Evolutionary conservation across 306 rosid species (phyloP), one percentile per base, ranked within the genome.

Genomic region (Lathyrus sativus): DNA sequence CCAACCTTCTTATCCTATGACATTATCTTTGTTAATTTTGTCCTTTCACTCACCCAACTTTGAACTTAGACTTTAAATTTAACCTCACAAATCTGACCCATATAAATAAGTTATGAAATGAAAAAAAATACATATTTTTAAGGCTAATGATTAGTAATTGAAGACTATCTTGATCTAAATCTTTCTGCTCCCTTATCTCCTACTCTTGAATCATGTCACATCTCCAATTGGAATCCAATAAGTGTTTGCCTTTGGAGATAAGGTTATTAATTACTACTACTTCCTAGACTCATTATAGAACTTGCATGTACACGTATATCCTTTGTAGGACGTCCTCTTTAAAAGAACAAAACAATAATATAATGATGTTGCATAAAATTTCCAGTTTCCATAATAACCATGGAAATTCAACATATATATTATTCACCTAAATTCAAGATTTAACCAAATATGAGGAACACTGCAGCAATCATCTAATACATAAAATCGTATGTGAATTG

Each of bases 11-110:
- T 44, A 44, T 50, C 63, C 50, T 68, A 67, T 44, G 7, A 44
- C 26, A 46, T 45, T 33, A 66, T 66, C 72, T 79, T 31, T 73
- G 73, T 3, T 33, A 44, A 15, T 59, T 76, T 29, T 69, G 58
- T 11, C 60, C 59, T 6, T 12, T 6, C 42, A 35, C 22, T 13
- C 42, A 35, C 22, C 33, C 2, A 35, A 35, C 39, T 35, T 35
- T 49, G 26, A 49, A 49, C 55, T 1, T 4, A 3, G 19, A 15
- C 19, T 49, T 49, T 9, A 18, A 17, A 17, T 49, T 49, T 11
- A 17, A 17, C 55, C 4, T 49, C 55, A 49, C 55, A 49, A 49
- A 49, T 15, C 28, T 7, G 12, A 49, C 3, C 55, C 55, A 8
- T 17, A 9, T 15, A 17, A 49, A 6, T 45, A 6, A 14, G 14